A percentile compares a stretch with the other conserved stretches of the same genome.
Conservation (phyloP, 208 protist genomes). For the Acanthamoeba sp. region DNA sequence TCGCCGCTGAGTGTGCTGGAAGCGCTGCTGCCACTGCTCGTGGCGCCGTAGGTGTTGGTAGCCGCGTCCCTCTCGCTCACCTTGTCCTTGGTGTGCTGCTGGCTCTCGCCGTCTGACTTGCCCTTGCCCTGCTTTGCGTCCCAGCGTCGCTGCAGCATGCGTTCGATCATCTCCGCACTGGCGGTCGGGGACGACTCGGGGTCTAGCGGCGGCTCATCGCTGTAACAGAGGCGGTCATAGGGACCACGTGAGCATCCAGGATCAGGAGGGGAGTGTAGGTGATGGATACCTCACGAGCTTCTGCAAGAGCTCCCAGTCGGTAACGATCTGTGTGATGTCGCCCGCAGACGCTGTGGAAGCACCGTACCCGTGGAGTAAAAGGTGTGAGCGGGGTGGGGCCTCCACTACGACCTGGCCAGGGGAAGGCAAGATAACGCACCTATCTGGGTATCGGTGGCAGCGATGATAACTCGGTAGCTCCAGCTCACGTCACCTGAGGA, state of each 20-base stretch:
- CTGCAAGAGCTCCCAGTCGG: constrained; percentile 25
- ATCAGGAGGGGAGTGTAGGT: neutral
- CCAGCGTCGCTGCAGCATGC: neutral
- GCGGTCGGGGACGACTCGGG: neutral
- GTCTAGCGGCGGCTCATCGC: neutral
- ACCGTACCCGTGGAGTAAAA: neutral
- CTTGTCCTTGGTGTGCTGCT: neutral
- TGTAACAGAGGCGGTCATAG: neutral
- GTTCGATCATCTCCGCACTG: neutral
- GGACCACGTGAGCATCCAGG: neutral
- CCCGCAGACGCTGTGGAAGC: neutral
- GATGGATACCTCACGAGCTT: neutral
- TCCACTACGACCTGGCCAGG: neutral
- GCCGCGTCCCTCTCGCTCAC: neutral
- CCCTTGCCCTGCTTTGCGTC: neutral
- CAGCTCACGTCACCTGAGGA: neutral
- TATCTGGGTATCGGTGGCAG: neutral
- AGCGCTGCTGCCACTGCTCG: neutral
- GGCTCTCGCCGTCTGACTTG: neutral
- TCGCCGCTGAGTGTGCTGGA: neutral
- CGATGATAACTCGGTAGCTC: constrained; percentile 9
- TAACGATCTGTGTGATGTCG: constrained; percentile 51
- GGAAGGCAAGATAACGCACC: neutral
- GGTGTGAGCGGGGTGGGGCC: neutral
- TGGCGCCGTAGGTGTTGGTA: neutral